phyloP scores from a whole-genome alignment of 805 yeast species.

The Starmerella cellae region DNA sequence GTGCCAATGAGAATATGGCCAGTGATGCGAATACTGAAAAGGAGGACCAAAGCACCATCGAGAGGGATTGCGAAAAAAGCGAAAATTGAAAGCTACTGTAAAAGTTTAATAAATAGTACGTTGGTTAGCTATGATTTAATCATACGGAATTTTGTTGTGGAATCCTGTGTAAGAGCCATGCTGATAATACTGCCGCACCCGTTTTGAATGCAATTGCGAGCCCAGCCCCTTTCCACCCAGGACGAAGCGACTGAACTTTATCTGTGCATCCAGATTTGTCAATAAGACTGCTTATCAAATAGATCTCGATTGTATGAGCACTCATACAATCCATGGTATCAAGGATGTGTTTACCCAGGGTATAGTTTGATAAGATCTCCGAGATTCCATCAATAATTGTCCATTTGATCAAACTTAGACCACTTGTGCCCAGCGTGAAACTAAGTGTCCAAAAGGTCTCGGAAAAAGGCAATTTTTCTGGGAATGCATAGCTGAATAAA shows the following conservation, averaged over 20 bases:
- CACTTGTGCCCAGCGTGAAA: conserved; percentile 26
- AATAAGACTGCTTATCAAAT: neutral
- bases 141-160: neutral
- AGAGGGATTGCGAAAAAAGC: neutral
- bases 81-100: neutral
- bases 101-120: neutral
- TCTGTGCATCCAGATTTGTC: neutral
- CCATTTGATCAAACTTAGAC: conserved; percentile 26
- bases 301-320: conserved; percentile 4
- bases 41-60: neutral
- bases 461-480: conserved; percentile 26
- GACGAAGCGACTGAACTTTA: neutral
- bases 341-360: neutral
- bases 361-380: neutral
- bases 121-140: neutral
- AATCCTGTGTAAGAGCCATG: neutral
- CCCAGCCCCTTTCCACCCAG: conserved; percentile 1
- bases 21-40: neutral
- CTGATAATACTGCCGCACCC: neutral
- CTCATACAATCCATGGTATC: conserved; percentile 1
- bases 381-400: conserved; percentile 16
- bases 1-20: neutral
- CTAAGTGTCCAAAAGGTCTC: conserved; percentile 31
- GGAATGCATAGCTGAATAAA: conserved; percentile 22
- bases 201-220: neutral